A percentile compares a stretch with the other conserved stretches of the same genome.
These are phyloP conservation scores for Rhizomucor miehei DNA, from an alignment of 371 early-diverging fungal genomes.

Conservation along the genomic window DNA sequence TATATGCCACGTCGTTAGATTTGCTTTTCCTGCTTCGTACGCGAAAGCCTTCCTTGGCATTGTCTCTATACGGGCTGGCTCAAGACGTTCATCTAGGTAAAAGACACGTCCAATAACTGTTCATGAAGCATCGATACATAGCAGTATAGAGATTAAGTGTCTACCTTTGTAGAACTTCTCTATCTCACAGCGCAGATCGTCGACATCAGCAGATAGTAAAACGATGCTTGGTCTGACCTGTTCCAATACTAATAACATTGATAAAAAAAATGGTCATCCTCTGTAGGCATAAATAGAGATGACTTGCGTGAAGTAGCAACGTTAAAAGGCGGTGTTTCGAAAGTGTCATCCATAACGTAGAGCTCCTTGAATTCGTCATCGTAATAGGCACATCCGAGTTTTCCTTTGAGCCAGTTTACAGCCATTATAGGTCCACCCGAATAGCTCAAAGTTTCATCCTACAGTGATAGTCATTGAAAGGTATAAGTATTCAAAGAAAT, in stretches of 20 bases:
- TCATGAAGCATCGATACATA: too few species aligned
- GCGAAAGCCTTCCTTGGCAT: not conserved
- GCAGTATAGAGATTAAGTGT: too few species aligned
- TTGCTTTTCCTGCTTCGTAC: not conserved
- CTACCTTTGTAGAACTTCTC: too few species aligned
- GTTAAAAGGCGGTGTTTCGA: not conserved
- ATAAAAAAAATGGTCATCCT: not conserved
- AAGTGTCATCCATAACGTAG: conserved; percentile 58
- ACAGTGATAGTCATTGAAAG: too few species aligned
- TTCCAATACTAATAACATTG: conserved; percentile 7
- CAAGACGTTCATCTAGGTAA: too few species aligned
- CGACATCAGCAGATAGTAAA: conserved; percentile 33
- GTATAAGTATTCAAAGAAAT: too few species aligned
- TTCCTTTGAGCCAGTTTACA: conserved; percentile 32
- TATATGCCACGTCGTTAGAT: not conserved
- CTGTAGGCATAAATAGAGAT: too few species aligned
- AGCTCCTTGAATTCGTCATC: conserved; percentile 32
- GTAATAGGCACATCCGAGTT: conserved; percentile 57
- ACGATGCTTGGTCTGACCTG: conserved; percentile 31
- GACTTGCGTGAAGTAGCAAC: not conserved
- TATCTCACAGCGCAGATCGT: conserved; percentile 11
- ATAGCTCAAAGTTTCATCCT: too few species aligned
- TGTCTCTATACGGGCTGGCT: not conserved
- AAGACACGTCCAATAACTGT: too few species aligned
- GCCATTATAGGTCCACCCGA: conserved; percentile 34